A percentile compares a stretch with the other conserved stretches of the same genome.
Evolutionary conservation across 306 rosid species (phyloP).

Genomic region (Urtica urens): DNA sequence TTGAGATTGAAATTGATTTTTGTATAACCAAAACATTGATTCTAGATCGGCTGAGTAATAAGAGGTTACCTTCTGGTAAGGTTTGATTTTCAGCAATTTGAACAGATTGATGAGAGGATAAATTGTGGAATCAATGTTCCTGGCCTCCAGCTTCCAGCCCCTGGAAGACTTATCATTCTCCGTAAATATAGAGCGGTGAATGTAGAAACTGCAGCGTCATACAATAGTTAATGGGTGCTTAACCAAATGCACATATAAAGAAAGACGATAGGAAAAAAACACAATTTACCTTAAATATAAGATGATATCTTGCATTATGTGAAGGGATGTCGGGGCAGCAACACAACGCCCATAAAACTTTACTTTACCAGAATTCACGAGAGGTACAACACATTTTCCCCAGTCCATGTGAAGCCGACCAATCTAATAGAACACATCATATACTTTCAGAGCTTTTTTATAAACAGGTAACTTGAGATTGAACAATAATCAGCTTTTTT

Average conservation of each 20-base stretch:
- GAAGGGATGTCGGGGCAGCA: constrained; percentile 44
- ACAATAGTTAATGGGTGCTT: not conserved
- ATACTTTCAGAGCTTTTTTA: not conserved
- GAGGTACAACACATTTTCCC: constrained; percentile 58
- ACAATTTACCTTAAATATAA: constrained; percentile 45
- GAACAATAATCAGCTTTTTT: not conserved
- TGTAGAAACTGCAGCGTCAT: constrained; percentile 42
- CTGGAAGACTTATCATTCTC: constrained; percentile 38
- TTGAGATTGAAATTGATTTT: not conserved
- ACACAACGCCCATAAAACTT: constrained; percentile 51
- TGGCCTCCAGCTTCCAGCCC: constrained; percentile 61
- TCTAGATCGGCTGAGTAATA: not conserved
- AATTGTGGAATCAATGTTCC: constrained; percentile 31
- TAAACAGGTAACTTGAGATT: not conserved
- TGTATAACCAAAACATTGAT: constrained; percentile 2
- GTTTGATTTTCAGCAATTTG: constrained; percentile 44
- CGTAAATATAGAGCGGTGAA: constrained; percentile 36
- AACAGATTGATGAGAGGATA: constrained; percentile 57
- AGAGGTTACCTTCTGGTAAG: constrained; percentile 40
- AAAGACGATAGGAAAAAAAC: not conserved
- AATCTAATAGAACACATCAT: constrained; percentile 28
- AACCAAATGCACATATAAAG: not conserved
- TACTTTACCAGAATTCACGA: constrained; percentile 43
- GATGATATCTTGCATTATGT: constrained; percentile 60
- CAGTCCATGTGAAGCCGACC: constrained; percentile 87